Evolutionary conservation across 371 early-diverging fungal species (phyloP), one percentile per base, ranked within the genome.

Genomic region (Conidiobolus incongruus): DNA sequence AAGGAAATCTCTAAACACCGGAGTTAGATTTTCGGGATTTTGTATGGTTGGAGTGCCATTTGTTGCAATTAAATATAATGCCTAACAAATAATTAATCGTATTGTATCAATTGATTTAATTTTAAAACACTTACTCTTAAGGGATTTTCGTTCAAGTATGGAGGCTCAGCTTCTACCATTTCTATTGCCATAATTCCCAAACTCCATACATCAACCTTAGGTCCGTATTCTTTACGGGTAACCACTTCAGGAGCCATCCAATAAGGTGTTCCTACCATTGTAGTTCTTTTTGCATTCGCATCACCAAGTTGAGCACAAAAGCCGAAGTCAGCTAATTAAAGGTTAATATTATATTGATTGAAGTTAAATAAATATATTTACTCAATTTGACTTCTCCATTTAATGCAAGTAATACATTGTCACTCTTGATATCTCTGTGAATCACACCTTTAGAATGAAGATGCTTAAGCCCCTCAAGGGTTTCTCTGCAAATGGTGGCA

Each of bases 361-460:
- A 28, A 31, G 5, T 33, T 7, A 17, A 19, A 13, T 21, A 17
- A 24, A 2, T 49, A 48, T 41, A 61, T 66, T 65, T 70, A 60
- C 80, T 88, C 42, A 92, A 65, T 61, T 93, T 96, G 47, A 96
- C 76, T 40, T 84, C 77, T 35, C 94, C 95, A 50, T 75, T 73
- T 50, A 76, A 47, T 19, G 77, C 69, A 19, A 98, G 59, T 37
- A 95, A 60, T 24, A 96, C 72, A 56, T 98, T 98, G 56, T 95
- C 95, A 45, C 86, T 81, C 65, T 95, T 94, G 63, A 98, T 88
- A 60, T 98, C 95, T 45, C 98, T 70, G 58, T 94, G 94, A 52
- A 94, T 91, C 22, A 98, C 84, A 23, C 87, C 82, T 50, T 83
- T 79, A 7, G 79, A 75, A 50, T 98, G 98, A 45, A 96, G 60